A percentile compares a stretch with the other conserved stretches of the same genome.
Evolutionary conservation across 169 alveolate species (phyloP).

Genomic region (Babesia ovis): DNA sequence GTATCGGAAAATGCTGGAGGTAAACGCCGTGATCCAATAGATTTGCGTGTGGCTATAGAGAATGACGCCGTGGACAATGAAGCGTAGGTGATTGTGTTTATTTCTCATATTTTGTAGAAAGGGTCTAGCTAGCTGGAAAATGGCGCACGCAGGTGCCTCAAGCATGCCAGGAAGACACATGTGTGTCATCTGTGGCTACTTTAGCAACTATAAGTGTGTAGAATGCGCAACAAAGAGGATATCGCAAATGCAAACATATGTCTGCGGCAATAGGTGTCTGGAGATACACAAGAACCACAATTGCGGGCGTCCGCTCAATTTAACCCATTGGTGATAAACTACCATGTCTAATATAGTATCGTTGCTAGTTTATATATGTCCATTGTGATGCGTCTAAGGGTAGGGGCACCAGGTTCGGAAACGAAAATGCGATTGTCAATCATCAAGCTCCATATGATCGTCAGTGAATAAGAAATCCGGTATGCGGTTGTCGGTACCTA

Average conservation of each 20-base stretch:
- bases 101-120: slow-evolving; percentile 36
- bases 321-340: slow-evolving; percentile 59
- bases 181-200: slow-evolving; percentile 78
- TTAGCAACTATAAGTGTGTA: slow-evolving; percentile 74
- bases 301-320: slow-evolving; percentile 70
- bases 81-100: slow-evolving; percentile 45
- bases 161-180: slow-evolving; percentile 66
- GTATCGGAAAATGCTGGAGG: slow-evolving; percentile 33
- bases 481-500: slow-evolving; percentile 14
- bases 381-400: not conserved
- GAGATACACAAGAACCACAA: slow-evolving; percentile 75
- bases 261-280: slow-evolving; percentile 74
- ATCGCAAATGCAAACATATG: slow-evolving; percentile 58
- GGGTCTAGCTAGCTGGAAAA: slow-evolving; percentile 75
- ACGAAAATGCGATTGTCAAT: not conserved
- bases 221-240: slow-evolving; percentile 71
- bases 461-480: slow-evolving; percentile 65
- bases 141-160: slow-evolving; percentile 68
- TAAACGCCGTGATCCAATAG: slow-evolving; percentile 73
- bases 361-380: not conserved
- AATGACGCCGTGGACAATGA: slow-evolving; percentile 78
- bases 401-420: not conserved
- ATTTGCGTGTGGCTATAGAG: slow-evolving; percentile 69
- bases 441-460: slow-evolving; percentile 54
- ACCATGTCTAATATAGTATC: not conserved